These are phyloP conservation scores for Penicillium psychrosexuale DNA, from an alignment of 2,329 filamentous ascomycete species.

Conservation along the genomic window DNA sequence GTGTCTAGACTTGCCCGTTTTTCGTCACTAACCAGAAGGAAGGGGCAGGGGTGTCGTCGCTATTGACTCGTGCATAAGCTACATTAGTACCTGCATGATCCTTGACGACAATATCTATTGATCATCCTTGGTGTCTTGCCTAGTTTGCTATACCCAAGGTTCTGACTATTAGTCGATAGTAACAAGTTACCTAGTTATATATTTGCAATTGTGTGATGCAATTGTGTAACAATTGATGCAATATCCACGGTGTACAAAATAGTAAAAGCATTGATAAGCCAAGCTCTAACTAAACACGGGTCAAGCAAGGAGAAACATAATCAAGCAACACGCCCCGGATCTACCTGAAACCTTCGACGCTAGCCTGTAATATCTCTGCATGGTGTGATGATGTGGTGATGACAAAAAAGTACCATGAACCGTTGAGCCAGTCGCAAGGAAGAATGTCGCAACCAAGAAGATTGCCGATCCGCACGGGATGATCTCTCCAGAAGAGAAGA, in stretches of 20 bases:
- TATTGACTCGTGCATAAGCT: background rate
- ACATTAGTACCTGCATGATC: conserved; percentile 1
- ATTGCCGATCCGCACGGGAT: conserved; percentile 5
- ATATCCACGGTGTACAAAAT: background rate
- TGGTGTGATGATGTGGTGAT: background rate
- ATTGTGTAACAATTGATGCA: background rate
- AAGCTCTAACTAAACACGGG: background rate
- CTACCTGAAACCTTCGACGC: background rate
- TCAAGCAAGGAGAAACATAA: background rate
- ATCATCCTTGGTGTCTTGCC: background rate
- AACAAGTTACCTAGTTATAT: background rate
- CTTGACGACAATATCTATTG: background rate
- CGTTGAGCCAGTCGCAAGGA: background rate
- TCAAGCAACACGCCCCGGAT: background rate
- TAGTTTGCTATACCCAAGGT: background rate
- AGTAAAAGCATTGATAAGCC: background rate
- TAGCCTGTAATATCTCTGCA: background rate
- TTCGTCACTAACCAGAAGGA: background rate
- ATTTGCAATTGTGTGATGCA: background rate
- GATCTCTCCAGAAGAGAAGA: background rate
- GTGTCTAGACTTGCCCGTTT: background rate
- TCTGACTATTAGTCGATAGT: background rate
- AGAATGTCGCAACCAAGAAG: background rate
- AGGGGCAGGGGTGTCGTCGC: background rate
- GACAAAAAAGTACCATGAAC: background rate